Evolutionary conservation across 306 rosid genomes (phyloP).

Genomic region (Senna tora): DNA sequence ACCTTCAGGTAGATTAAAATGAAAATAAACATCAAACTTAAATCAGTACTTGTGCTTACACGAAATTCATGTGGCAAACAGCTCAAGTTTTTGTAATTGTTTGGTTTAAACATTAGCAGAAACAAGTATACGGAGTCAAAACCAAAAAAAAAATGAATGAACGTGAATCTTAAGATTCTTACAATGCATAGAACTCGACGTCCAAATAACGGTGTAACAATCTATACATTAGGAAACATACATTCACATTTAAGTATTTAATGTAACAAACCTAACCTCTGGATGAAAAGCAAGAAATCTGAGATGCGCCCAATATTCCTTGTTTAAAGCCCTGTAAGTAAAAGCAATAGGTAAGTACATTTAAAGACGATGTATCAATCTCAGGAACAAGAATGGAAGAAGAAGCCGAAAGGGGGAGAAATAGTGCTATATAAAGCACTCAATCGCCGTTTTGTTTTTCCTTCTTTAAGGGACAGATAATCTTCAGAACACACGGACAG

Average conservation of each 20-base stretch:
- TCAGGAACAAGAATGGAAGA: not conserved
- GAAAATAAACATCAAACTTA: not conserved
- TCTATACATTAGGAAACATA: not conserved
- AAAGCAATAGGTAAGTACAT: slow-evolving; percentile 35
- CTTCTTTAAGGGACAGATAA: not conserved
- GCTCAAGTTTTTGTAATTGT: not conserved
- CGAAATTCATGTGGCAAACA: slow-evolving; percentile 8
- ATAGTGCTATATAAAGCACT: not conserved
- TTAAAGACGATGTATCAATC: not conserved
- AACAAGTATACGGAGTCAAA: slow-evolving; percentile 18
- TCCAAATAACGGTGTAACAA: not conserved
- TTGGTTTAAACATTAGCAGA: slow-evolving; percentile 11
- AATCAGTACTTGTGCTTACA: slow-evolving; percentile 1
- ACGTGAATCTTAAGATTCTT: not conserved
- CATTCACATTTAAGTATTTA: not conserved
- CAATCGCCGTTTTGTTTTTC: not conserved
- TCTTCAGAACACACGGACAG: not conserved
- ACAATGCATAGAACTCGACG: not conserved
- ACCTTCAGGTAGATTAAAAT: slow-evolving; percentile 47
- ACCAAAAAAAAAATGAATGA: slow-evolving; percentile 21
- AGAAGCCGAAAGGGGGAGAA: not conserved
- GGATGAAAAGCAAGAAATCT: slow-evolving; percentile 60
- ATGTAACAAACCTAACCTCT: no score
- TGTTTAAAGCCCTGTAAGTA: slow-evolving; percentile 56
- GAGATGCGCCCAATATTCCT: slow-evolving; percentile 57